Percentiles rank a stretch among this genome's conserved stretches.
phyloP scores from a whole-genome alignment of 192 early-diverging fungal genomes.

The Physocladia obscura region DNA sequence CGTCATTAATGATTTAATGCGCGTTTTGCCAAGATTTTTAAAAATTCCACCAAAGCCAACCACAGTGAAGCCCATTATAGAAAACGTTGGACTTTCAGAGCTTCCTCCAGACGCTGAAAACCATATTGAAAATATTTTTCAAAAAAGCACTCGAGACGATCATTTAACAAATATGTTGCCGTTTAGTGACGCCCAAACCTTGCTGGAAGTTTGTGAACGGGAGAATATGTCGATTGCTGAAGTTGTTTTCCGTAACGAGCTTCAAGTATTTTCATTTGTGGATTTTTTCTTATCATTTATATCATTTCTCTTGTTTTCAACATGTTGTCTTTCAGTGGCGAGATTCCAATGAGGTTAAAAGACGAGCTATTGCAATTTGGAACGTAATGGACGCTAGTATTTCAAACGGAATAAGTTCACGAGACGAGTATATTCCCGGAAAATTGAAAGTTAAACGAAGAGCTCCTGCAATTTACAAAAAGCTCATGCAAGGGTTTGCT shows the following conservation, averaged over 20 bases:
- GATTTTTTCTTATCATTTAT: background rate
- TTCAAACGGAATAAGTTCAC: constrained; percentile 40
- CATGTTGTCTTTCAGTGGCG: constrained; percentile 57
- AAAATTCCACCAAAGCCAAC: background rate
- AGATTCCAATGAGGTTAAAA: constrained; percentile 74
- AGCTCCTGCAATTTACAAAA: constrained; percentile 83
- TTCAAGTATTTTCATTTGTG: constrained; percentile 53
- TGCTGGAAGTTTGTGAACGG: constrained; percentile 78
- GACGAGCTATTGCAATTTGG: constrained; percentile 79
- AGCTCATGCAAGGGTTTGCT: constrained; percentile 72
- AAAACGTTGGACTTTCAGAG: constrained; percentile 73
- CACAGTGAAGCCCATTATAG: background rate
- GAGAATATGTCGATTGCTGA: constrained; percentile 91
- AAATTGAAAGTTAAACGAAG: constrained; percentile 77
- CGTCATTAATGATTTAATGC: constrained; percentile 86
- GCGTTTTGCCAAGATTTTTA: constrained; percentile 9
- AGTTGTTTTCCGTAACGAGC: constrained; percentile 91
- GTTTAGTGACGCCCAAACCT: constrained; percentile 74
- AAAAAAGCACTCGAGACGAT: constrained; percentile 41
- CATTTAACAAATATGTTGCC: constrained; percentile 72
- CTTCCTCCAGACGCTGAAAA: constrained; percentile 26
- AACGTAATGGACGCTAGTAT: constrained; percentile 85
- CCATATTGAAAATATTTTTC: constrained; percentile 60
- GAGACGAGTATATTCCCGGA: constrained; percentile 70
- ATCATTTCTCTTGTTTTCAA: background rate